Evolutionary conservation across 148 eudicot species (phyloP).

Genomic region (Nepenthes mirabilis): DNA sequence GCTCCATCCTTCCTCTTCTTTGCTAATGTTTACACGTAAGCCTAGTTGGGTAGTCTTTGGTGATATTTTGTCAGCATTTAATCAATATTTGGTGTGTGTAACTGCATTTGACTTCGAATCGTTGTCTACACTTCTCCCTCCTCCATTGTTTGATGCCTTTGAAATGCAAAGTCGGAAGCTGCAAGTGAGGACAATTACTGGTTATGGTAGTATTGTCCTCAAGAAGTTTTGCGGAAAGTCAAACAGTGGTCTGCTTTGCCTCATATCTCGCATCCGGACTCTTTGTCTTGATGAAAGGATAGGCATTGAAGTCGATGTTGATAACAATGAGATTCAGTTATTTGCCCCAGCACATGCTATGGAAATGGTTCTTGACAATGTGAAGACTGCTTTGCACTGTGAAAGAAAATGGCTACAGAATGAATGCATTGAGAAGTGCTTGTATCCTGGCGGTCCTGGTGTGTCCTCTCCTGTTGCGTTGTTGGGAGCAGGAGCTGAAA

Average conservation of each 20-base stretch:
- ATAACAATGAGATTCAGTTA: constrained; percentile 39
- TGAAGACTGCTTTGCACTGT: constrained; percentile 33
- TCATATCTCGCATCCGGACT: constrained; percentile 33
- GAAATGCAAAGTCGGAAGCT: constrained; percentile 43
- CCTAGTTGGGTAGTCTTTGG: constrained; percentile 91
- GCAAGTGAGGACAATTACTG: constrained; percentile 32
- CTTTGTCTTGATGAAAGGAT: constrained; percentile 51
- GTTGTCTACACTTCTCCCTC: constrained; percentile 39
- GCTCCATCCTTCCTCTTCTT: constrained; percentile 83
- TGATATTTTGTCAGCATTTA: constrained; percentile 47
- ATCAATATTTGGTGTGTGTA: constrained; percentile 70
- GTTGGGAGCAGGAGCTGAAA: constrained; percentile 87
- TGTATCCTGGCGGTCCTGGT: constrained; percentile 59
- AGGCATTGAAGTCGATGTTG: constrained; percentile 51
- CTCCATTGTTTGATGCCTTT: constrained; percentile 53
- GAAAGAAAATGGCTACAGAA: constrained; percentile 49
- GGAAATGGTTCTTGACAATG: constrained; percentile 30
- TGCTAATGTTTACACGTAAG: constrained; percentile 53
- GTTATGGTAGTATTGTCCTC: constrained; percentile 46
- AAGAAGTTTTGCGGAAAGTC: constrained; percentile 78
- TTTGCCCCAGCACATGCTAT: constrained; percentile 44
- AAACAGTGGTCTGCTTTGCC: constrained; percentile 27
- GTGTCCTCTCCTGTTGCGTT: constrained; percentile 58
- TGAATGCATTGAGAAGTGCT: constrained; percentile 70
- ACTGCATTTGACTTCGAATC: constrained; percentile 48